Conservation (phyloP, 331 rosid genomes). For the Cydonia oblonga region DNA sequence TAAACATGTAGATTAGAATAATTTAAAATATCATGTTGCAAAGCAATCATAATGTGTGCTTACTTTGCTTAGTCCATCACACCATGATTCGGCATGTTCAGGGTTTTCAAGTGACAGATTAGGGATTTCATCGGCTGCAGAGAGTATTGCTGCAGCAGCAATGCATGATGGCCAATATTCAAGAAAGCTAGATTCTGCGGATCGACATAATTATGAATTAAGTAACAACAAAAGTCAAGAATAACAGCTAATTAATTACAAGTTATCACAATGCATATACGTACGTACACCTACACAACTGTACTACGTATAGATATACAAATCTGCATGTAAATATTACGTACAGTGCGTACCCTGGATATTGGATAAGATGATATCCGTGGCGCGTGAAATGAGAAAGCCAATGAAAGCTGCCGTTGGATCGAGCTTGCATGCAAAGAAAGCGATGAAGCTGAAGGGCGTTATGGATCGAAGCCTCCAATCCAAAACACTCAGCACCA, state of each 20-base stretch:
- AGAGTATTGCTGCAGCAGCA: constrained; percentile 83
- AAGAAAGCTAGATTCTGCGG: constrained; percentile 65
- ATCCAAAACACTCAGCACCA: constrained; percentile 71
- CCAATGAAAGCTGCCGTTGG: constrained; percentile 45
- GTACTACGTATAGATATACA: background rate
- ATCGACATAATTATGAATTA: background rate
- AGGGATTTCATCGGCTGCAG: constrained; percentile 78
- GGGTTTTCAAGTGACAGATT: constrained; percentile 60
- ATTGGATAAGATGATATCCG: constrained; percentile 66
- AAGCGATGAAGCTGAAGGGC: constrained; percentile 71
- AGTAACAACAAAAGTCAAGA: background rate
- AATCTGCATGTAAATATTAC: background rate
- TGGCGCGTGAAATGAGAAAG: constrained; percentile 70
- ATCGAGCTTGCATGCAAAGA: constrained; percentile 86
- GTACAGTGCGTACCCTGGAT: constrained; percentile 46
- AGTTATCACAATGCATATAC: background rate
- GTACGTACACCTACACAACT: background rate
- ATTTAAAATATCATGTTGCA: background rate
- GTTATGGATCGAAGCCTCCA: constrained; percentile 96
- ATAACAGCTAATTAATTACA: background rate
- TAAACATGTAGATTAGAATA: background rate
- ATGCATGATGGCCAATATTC: constrained; percentile 96
- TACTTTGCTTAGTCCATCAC: constrained; percentile 88
- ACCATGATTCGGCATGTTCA: constrained; percentile 91
- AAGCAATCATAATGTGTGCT: constrained; percentile 11